Conservation (phyloP, 768 basidiomycete species). For the Mycena albidolilacea region DNA sequence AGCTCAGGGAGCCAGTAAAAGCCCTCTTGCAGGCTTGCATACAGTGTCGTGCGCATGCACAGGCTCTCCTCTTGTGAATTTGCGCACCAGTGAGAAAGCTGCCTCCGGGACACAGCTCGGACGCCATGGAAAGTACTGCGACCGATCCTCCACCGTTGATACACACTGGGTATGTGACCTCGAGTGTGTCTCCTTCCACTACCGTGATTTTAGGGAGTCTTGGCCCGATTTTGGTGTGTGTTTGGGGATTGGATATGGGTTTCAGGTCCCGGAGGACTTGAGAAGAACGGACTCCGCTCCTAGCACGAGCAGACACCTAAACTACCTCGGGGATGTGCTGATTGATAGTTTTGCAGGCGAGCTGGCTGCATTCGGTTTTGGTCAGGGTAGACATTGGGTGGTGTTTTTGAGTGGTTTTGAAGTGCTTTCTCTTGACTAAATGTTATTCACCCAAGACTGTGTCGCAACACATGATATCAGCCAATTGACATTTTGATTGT, state of each 20-base stretch:
- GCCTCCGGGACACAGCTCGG: constrained; percentile 40
- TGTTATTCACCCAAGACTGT: too few relatives aligned
- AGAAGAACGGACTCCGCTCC: constrained; percentile 33
- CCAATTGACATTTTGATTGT: too few relatives aligned
- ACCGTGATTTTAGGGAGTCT: constrained; percentile 32
- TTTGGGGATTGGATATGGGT: neutral
- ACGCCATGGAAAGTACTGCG: constrained; percentile 42
- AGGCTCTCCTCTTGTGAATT: constrained; percentile 41
- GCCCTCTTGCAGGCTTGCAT: constrained; percentile 35
- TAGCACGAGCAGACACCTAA: constrained; percentile 35
- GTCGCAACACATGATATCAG: too few relatives aligned
- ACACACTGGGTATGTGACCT: constrained; percentile 31
- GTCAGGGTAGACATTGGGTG: neutral
- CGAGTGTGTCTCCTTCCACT: constrained; percentile 40
- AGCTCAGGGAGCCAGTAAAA: constrained; percentile 42
- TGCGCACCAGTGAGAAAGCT: constrained; percentile 40
- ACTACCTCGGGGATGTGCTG: constrained; percentile 40
- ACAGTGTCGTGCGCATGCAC: constrained; percentile 43
- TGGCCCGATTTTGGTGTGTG: neutral
- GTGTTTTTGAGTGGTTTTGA: neutral
- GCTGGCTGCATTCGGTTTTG: constrained; percentile 36
- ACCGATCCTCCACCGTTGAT: constrained; percentile 29
- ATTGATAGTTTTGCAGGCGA: constrained; percentile 39
- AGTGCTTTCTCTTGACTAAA: neutral
- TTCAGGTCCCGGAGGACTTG: constrained; percentile 34